These are phyloP conservation scores for Aspergillus sp. DNA, from an alignment of 2,329 filamentous ascomycete species.

Conservation along the genomic window DNA sequence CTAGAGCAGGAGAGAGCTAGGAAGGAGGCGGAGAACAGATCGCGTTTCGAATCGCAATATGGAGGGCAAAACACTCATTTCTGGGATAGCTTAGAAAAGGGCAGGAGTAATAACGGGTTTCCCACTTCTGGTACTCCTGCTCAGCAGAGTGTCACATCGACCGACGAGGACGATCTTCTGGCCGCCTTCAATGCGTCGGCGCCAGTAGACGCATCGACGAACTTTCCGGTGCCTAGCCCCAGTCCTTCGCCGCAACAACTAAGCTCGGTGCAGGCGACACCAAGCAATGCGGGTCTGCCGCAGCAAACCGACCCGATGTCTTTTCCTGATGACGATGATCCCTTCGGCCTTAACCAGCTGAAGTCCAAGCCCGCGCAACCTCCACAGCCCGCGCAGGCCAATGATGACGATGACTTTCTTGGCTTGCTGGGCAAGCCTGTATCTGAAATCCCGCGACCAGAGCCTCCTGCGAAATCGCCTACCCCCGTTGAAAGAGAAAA, in stretches of 20 bases:
- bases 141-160: conserved; percentile 52
- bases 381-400: conserved; percentile 46
- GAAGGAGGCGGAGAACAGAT: conserved; percentile 73
- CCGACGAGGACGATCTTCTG: conserved; percentile 60
- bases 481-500: conserved; percentile 19
- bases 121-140: conserved; percentile 43
- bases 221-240: conserved; percentile 54
- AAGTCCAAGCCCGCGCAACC: conserved; percentile 54
- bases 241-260: conserved; percentile 32
- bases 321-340: conserved; percentile 68
- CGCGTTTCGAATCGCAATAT: conserved; percentile 73
- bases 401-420: conserved; percentile 64
- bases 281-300: conserved; percentile 20
- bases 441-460: conserved; percentile 48
- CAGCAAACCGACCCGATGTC: conserved; percentile 27
- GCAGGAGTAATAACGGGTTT: conserved; percentile 46
- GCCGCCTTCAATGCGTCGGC: conserved; percentile 62
- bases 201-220: conserved; percentile 60
- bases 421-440: conserved; percentile 63
- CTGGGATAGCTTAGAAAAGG: conserved; percentile 70
- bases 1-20: conserved; percentile 73
- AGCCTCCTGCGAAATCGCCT: conserved; percentile 27
- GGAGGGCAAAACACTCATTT: conserved; percentile 67
- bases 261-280: conserved; percentile 13
- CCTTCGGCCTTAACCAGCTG: conserved; percentile 75